Conservation (phyloP, 2,329 filamentous ascomycete genomes). For the Monosporascus sp. region DNA sequence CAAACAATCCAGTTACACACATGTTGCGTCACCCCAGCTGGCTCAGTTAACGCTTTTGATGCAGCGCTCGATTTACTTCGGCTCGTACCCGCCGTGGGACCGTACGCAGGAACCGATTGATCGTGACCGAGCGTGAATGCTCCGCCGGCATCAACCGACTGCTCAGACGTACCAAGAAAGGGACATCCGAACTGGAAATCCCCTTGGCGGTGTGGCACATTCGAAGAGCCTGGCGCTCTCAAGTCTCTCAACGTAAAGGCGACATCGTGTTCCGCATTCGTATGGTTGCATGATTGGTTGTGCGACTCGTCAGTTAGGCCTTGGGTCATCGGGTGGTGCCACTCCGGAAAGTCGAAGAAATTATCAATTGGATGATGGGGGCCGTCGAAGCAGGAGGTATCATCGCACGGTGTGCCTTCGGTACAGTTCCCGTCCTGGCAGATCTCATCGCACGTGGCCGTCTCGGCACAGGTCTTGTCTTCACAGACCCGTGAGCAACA, state of each 20-base stretch:
- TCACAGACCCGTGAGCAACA: conserved; percentile 22
- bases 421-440: conserved; percentile 24
- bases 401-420: conserved; percentile 21
- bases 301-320: conserved; percentile 8
- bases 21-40: conserved; percentile 1
- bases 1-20: conserved; percentile 21
- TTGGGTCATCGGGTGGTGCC: conserved; percentile 6
- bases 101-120: neutral
- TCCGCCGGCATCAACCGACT: conserved; percentile 4
- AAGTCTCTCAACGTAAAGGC: conserved; percentile 23
- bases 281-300: conserved; percentile 21
- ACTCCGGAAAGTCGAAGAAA: conserved; percentile 11
- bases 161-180: conserved; percentile 6
- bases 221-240: conserved; percentile 14
- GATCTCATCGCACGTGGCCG: conserved; percentile 21
- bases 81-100: neutral
- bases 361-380: conserved; percentile 5
- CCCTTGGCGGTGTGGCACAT: conserved; percentile 7
- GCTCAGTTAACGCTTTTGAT: neutral
- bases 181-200: conserved; percentile 11
- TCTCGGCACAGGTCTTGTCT: conserved; percentile 20
- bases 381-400: conserved; percentile 19
- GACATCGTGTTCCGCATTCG: conserved; percentile 25
- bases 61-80: neutral
- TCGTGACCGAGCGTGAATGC: conserved; percentile 6